phyloP scores from a whole-genome alignment of 306 rosid genomes.

The Castanea mollissima region DNA sequence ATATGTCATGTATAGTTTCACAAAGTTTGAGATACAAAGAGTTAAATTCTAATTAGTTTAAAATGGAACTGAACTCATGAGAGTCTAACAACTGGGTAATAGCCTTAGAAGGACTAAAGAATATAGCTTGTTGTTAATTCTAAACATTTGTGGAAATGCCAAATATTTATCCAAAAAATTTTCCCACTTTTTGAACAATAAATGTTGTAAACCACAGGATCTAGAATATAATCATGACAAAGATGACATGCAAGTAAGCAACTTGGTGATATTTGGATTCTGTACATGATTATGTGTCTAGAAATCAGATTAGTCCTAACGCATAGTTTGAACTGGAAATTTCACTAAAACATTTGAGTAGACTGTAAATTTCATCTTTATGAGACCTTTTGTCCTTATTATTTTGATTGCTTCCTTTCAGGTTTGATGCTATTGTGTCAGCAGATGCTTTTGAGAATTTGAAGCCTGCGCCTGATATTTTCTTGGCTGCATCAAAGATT shows the following conservation, averaged over 20 bases:
- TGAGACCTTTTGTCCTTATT: conserved; percentile 11
- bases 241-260: neutral
- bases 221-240: neutral
- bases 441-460: conserved; percentile 98
- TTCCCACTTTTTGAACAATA: neutral
- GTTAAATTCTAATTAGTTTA: neutral
- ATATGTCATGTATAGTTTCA: neutral
- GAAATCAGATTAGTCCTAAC: neutral
- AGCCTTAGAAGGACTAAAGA: neutral
- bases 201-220: neutral
- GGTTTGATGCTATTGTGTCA: conserved; percentile 92
- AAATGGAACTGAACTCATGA: neutral
- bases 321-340: neutral
- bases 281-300: neutral
- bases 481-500: conserved; percentile 81
- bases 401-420: conserved; percentile 38
- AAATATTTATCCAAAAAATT: neutral
- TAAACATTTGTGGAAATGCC: neutral
- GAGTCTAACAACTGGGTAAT: neutral
- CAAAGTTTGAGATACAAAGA: neutral
- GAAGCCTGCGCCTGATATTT: conserved; percentile 98
- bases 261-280: neutral
- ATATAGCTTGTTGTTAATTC: neutral
- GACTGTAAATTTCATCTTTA: neutral
- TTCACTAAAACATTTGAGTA: neutral